Evolutionary conservation across 495 filamentous ascomycete genomes (phyloP), one percentile per base, ranked within the genome.

Genomic region (Xylaria palmicola): DNA sequence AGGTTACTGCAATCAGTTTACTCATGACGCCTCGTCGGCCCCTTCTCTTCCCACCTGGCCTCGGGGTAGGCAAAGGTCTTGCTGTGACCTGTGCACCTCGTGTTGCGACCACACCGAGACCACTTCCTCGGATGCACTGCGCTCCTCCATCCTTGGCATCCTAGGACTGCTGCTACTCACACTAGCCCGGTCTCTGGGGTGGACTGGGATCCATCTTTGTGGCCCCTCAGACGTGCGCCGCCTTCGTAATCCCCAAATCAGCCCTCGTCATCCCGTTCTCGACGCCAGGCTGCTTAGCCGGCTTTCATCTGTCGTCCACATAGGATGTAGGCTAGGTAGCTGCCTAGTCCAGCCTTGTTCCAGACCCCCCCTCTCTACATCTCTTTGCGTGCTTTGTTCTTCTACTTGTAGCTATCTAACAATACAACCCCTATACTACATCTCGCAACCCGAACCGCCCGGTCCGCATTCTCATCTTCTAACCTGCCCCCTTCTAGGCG

Each of bases 401-500:
- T 24, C 19, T 37, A 6, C 0, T 19, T 24, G 17, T 37, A 6
- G 26, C 8, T 4, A 39, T 17, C 30, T 15, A n/a, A 26, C 49
- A 26, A 34, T 52, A 37, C 24, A 22, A 4, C 32, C 17, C 24
- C 49, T 19, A 1, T 51, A n/a, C n/a, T n/a, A n/a, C n/a, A n/a
- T n/a, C n/a, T n/a, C n/a, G n/a, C n/a, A n/a, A n/a, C n/a, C n/a
- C n/a, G n/a, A n/a, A n/a, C n/a, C n/a, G n/a, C n/a, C n/a, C n/a
- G n/a, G n/a, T n/a, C n/a, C n/a, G n/a, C n/a, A n/a, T n/a, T n/a
- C n/a, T n/a, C n/a, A 19, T 30, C 32, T 60, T 52, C 57, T 60
- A 52, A 60, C 41, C 7, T 44, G 15, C 15, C 62, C 41, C 62
- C 64, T 22, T 62, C 60, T 37, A 59, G 48, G 36, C 64, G 66